phyloP scores from a whole-genome alignment of 179 eudicot species.

The Patellifolia procumbens region DNA sequence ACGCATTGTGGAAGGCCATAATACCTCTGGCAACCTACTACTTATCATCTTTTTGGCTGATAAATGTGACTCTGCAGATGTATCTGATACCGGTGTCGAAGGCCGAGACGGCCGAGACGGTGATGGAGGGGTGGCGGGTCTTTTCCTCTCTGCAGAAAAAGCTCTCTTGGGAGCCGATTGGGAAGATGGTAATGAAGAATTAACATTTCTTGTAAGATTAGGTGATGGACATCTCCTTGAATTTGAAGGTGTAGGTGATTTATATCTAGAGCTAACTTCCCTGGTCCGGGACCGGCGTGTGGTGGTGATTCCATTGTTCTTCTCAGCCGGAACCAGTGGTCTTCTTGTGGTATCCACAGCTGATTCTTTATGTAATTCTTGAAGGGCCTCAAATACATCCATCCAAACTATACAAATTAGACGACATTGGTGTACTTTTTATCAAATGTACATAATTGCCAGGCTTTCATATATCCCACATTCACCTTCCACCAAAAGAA shows the following conservation, averaged over 20 bases:
- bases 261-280: slow-evolving; percentile 83
- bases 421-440: slow-evolving; percentile 50
- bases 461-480: slow-evolving; percentile 40
- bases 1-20: slow-evolving; percentile 98
- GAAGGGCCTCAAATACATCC: slow-evolving; percentile 67
- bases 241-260: slow-evolving; percentile 58
- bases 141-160: slow-evolving; percentile 76
- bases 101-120: slow-evolving; percentile 48
- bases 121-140: slow-evolving; percentile 75
- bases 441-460: slow-evolving; percentile 28
- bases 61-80: slow-evolving; percentile 45
- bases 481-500: slow-evolving; percentile 10
- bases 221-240: slow-evolving; percentile 76
- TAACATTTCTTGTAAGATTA: slow-evolving; percentile 40
- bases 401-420: slow-evolving; percentile 56
- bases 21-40: slow-evolving; percentile 59
- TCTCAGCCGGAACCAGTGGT: slow-evolving; percentile 54
- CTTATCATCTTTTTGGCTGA: slow-evolving; percentile 50
- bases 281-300: slow-evolving; percentile 53
- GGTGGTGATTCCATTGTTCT: slow-evolving; percentile 53
- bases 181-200: slow-evolving; percentile 40
- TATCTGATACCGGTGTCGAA: slow-evolving; percentile 69
- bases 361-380: slow-evolving; percentile 44
- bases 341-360: slow-evolving; percentile 57
- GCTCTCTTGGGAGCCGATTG: slow-evolving; percentile 65